A percentile compares a stretch with the other conserved stretches of the same genome.
These are phyloP conservation scores for Paxillus involutus DNA, from an alignment of 768 basidiomycete species.

Conservation along the genomic window DNA sequence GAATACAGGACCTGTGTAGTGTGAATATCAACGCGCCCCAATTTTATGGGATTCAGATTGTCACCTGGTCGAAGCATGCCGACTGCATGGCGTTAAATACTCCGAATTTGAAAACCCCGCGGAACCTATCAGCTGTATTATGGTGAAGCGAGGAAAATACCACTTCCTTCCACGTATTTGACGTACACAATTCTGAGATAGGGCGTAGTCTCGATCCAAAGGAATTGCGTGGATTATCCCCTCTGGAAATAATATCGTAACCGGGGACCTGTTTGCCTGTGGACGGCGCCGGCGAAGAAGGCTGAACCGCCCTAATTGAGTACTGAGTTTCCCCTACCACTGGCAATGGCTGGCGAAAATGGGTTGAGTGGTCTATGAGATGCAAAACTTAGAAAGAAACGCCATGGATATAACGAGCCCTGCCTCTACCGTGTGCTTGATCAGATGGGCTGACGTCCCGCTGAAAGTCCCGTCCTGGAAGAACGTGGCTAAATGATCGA, in stretches of 20 bases:
- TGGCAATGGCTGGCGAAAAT: neutral
- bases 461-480: neutral
- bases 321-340: neutral
- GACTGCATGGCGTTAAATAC: conserved; percentile 94
- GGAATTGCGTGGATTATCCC: conserved; percentile 32
- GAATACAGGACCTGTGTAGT: conserved; percentile 52
- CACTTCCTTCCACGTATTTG: neutral
- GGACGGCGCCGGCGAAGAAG: neutral
- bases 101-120: conserved; percentile 81
- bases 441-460: neutral
- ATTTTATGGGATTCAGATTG: neutral
- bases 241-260: neutral
- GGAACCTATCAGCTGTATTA: conserved; percentile 72
- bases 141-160: conserved; percentile 6
- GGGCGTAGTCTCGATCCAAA: conserved; percentile 59
- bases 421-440: neutral
- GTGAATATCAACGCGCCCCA: neutral
- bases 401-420: neutral
- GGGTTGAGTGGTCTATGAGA: conserved; percentile 5
- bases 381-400: neutral
- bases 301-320: neutral
- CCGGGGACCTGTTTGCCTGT: neutral
- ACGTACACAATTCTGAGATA: conserved; percentile 71
- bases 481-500: neutral
- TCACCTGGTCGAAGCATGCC: conserved; percentile 72